These are phyloP conservation scores for Canariomyces notabilis DNA, from an alignment of 2,329 filamentous ascomycete genomes.

Conservation along the genomic window DNA sequence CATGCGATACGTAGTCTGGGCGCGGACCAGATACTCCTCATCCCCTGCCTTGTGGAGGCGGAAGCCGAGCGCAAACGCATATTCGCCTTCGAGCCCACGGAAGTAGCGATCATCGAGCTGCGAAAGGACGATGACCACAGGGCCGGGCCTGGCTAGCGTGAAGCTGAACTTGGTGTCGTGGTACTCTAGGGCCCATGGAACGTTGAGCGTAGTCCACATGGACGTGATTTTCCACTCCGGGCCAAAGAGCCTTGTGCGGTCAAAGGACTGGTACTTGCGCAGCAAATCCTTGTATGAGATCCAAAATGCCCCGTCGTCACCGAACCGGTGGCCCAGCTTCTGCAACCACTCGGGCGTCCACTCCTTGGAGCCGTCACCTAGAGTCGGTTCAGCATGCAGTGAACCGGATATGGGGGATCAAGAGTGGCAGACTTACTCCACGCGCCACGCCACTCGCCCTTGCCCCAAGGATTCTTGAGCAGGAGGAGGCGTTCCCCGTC, in stretches of 20 bases:
- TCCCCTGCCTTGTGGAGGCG: constrained; percentile 42
- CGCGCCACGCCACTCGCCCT: constrained; percentile 56
- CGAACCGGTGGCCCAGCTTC: constrained; percentile 55
- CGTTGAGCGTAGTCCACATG: constrained; percentile 57
- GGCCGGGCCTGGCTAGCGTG: constrained; percentile 49
- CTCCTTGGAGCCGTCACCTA: constrained; percentile 52
- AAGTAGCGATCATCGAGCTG: constrained; percentile 61
- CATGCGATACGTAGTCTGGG: constrained; percentile 55
- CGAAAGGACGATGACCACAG: constrained; percentile 54
- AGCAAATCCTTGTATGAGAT: constrained; percentile 59
- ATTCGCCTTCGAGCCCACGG: constrained; percentile 56
- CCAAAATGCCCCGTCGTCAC: constrained; percentile 60
- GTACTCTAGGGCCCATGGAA: constrained; percentile 58
- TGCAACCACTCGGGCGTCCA: constrained; percentile 55
- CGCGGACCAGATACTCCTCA: constrained; percentile 56
- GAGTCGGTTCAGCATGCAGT: constrained; percentile 23
- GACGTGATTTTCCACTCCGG: constrained; percentile 53
- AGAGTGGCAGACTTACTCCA: constrained; percentile 36
- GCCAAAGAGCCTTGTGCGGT: constrained; percentile 59
- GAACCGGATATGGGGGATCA: background rate
- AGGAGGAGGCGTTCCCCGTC: constrained; percentile 48
- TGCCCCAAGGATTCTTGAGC: constrained; percentile 55
- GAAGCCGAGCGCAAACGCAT: constrained; percentile 39
- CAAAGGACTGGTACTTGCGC: constrained; percentile 56
- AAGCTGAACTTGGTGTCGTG: constrained; percentile 57